Evolutionary conservation across 768 basidiomycete genomes (phyloP).

Genomic region (Sarcodon aspratus): DNA sequence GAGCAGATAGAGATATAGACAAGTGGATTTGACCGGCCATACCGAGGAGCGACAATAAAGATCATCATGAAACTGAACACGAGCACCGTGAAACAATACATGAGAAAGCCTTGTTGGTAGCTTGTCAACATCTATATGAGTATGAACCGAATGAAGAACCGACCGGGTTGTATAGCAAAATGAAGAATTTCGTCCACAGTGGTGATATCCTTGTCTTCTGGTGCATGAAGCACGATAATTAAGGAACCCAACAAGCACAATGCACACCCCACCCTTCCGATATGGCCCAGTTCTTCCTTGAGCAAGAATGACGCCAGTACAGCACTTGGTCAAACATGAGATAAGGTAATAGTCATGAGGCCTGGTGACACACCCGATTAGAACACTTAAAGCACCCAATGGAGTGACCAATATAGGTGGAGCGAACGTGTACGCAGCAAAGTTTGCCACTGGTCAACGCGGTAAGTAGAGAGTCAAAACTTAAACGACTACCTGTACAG

Average conservation of each 20-base stretch:
- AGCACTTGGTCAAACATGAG: slow-evolving; percentile 39
- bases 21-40: slow-evolving; percentile 81
- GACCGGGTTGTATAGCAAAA: slow-evolving; percentile 91
- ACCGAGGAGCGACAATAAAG: slow-evolving; percentile 68
- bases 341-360: background rate
- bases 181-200: slow-evolving; percentile 90
- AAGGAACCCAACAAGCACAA: slow-evolving; percentile 80
- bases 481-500: slow-evolving; percentile 9
- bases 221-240: slow-evolving; percentile 93
- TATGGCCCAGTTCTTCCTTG: slow-evolving; percentile 86
- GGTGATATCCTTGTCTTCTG: slow-evolving; percentile 85
- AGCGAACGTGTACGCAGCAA: slow-evolving; percentile 95
- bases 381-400: slow-evolving; percentile 89
- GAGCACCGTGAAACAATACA: slow-evolving; percentile 82
- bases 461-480: background rate
- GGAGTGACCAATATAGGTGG: slow-evolving; percentile 98
- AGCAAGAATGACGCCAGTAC: slow-evolving; percentile 89
- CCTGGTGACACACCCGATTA: slow-evolving; percentile 67
- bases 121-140: background rate
- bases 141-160: slow-evolving; percentile 10
- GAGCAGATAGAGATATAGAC: slow-evolving; percentile 97
- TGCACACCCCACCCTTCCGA: slow-evolving; percentile 81
- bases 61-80: slow-evolving; percentile 82
- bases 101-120: slow-evolving; percentile 57
- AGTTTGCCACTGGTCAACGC: slow-evolving; percentile 55